These are phyloP conservation scores for Kalmanozyma brasiliensis DNA, from an alignment of 1,284 basidiomycete species.

Conservation along the genomic window DNA sequence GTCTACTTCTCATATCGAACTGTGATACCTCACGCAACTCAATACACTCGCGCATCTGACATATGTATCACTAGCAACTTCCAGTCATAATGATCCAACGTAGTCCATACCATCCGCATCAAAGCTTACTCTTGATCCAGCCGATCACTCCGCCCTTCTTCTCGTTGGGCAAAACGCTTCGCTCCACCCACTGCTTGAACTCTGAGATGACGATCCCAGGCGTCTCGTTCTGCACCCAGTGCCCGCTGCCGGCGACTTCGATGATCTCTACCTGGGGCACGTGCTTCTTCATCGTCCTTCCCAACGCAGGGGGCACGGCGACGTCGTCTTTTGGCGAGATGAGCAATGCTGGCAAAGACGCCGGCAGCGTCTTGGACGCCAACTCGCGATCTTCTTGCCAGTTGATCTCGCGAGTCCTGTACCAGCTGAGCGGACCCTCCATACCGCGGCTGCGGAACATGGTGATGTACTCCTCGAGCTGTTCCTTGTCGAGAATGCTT, in stretches of 20 bases:
- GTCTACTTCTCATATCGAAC: conserved; percentile 11
- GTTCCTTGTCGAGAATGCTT: conserved; percentile 31
- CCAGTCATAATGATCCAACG: too few relatives aligned
- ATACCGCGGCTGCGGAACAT: conserved; percentile 50
- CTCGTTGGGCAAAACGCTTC: conserved; percentile 41
- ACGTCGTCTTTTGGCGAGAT: conserved; percentile 48
- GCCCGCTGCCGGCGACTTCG: conserved; percentile 36
- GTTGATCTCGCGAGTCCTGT: conserved; percentile 55
- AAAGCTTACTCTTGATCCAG: conserved; percentile 38
- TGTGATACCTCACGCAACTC: conserved; percentile 11
- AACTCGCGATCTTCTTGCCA: conserved; percentile 45
- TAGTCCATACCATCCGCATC: too few relatives aligned
- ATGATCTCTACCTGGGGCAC: conserved; percentile 44
- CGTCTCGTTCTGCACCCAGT: conserved; percentile 51
- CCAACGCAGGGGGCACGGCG: conserved; percentile 44
- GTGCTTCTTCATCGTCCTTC: conserved; percentile 42
- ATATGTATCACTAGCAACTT: conserved; percentile 4
- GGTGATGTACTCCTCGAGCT: conserved; percentile 35
- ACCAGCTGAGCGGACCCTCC: conserved; percentile 62
- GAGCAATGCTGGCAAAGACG: conserved; percentile 40
- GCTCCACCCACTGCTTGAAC: conserved; percentile 49
- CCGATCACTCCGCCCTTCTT: conserved; percentile 35
- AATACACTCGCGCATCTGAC: too few relatives aligned
- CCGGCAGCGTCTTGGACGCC: conserved; percentile 34
- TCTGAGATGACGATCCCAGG: conserved; percentile 36